Conservation (phyloP, 805 yeast species). For the Candida tallmaniae region DNA sequence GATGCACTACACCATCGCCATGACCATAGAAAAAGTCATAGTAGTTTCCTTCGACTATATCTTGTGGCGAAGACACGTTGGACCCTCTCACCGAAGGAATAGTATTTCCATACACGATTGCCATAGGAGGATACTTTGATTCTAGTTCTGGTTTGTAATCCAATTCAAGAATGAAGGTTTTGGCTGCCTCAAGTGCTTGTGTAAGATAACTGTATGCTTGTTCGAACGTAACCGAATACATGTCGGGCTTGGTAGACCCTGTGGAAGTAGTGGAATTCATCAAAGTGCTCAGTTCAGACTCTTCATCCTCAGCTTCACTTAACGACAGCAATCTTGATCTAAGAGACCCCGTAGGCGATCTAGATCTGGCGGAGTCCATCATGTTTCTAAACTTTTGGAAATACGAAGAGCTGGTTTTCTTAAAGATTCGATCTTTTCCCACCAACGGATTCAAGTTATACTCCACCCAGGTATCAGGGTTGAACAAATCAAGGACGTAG, state of each 20-base stretch:
- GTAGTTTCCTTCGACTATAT: slow-evolving; percentile 66
- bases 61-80: slow-evolving; percentile 56
- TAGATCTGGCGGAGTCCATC: slow-evolving; percentile 12
- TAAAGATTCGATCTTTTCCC: slow-evolving; percentile 22
- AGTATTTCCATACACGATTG: slow-evolving; percentile 71
- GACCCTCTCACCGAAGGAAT: slow-evolving; percentile 87
- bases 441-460: slow-evolving; percentile 76
- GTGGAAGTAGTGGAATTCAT: neutral
- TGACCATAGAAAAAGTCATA: slow-evolving; percentile 78
- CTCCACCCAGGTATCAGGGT: slow-evolving; percentile 76
- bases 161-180: slow-evolving; percentile 52
- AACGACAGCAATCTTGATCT: neutral
- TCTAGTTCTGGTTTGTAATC: slow-evolving; percentile 46
- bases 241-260: slow-evolving; percentile 3
- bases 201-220: slow-evolving; percentile 63
- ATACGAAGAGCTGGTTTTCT: slow-evolving; percentile 1
- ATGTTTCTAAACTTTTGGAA: slow-evolving; percentile 22
- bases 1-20: slow-evolving; percentile 92
- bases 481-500: slow-evolving; percentile 69
- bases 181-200: slow-evolving; percentile 58
- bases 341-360: neutral
- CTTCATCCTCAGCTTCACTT: neutral
- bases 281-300: neutral
- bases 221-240: slow-evolving; percentile 36
- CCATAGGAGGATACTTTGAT: slow-evolving; percentile 72